Conservation (phyloP, 177 flowering plant genomes). For the Tripterygium wilfordii region DNA sequence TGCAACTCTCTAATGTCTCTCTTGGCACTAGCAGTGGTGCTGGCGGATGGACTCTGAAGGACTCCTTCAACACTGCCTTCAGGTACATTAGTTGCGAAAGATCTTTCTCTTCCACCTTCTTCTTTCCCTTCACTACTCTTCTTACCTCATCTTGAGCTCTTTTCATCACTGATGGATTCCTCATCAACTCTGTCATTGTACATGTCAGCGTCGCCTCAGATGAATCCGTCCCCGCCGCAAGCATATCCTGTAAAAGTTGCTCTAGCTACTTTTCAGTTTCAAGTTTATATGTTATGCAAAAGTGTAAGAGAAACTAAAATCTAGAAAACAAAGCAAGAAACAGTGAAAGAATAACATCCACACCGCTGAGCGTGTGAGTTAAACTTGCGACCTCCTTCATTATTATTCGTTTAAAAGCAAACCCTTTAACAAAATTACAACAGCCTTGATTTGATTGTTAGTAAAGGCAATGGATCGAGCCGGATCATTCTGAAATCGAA, state of each 20-base stretch:
- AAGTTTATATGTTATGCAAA: too few relatives aligned
- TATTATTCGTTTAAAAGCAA: too few relatives aligned
- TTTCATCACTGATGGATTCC: slow-evolving; percentile 18
- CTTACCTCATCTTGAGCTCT: slow-evolving; percentile 24
- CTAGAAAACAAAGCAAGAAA: neutral
- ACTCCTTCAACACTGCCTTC: slow-evolving; percentile 8
- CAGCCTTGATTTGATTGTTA: slow-evolving; percentile 16
- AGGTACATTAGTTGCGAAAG: slow-evolving; percentile 13
- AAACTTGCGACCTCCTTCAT: too few relatives aligned
- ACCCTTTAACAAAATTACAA: too few relatives aligned
- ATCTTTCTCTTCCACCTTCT: slow-evolving; percentile 21
- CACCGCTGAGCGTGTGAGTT: too few relatives aligned
- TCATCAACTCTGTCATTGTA: slow-evolving; percentile 26
- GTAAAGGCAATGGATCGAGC: slow-evolving; percentile 3
- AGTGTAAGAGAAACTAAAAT: too few relatives aligned
- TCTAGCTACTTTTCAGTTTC: too few relatives aligned
- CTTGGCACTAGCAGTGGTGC: slow-evolving; percentile 13
- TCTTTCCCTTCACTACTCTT: slow-evolving; percentile 8
- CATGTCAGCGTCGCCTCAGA: slow-evolving; percentile 16
- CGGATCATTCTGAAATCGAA: slow-evolving; percentile 20
- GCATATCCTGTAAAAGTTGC: slow-evolving; percentile 27
- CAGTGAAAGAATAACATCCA: too few relatives aligned
- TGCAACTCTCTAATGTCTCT: slow-evolving; percentile 10
- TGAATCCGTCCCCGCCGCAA: slow-evolving; percentile 25
- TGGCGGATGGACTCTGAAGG: slow-evolving; percentile 14